A percentile compares a stretch with the other conserved stretches of the same genome.
phyloP scores from a whole-genome alignment of 495 filamentous ascomycete genomes.

The Viridothelium virens region DNA sequence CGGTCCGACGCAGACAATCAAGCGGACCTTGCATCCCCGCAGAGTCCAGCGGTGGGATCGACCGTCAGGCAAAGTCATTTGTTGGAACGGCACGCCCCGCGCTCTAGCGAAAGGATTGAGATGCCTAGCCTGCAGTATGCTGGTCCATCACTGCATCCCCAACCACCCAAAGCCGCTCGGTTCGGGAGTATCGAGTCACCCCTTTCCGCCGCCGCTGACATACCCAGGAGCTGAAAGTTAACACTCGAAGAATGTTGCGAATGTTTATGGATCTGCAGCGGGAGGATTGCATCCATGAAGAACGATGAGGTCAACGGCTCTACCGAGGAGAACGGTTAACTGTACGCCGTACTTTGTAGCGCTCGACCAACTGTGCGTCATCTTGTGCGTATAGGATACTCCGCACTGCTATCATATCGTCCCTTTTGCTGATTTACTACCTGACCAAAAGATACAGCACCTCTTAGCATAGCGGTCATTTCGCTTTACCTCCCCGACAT shows the following conservation, averaged over 20 bases:
- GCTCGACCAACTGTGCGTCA: neutral
- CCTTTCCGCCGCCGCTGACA: neutral
- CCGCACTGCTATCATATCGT: neutral
- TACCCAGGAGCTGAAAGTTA: neutral
- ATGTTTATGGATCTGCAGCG: conserved; percentile 3
- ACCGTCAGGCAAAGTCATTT: conserved; percentile 5
- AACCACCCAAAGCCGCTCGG: conserved; percentile 6
- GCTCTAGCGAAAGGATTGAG: neutral
- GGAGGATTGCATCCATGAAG: conserved; percentile 5
- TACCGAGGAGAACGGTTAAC: neutral
- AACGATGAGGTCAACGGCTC: neutral
- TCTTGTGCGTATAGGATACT: neutral
- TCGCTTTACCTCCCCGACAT: neutral
- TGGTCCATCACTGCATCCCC: neutral
- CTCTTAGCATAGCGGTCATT: too few relatives aligned
- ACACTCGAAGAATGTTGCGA: neutral
- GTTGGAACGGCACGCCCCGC: conserved; percentile 10
- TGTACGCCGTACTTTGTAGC: neutral
- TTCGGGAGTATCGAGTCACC: neutral
- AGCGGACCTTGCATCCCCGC: neutral
- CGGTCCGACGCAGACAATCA: conserved; percentile 8
- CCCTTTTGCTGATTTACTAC: neutral
- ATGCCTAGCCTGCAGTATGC: neutral
- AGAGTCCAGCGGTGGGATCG: neutral
- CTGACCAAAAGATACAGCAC: too few relatives aligned